phyloP scores from a whole-genome alignment of 805 yeast genomes.

The Blastobotrys robertii region DNA sequence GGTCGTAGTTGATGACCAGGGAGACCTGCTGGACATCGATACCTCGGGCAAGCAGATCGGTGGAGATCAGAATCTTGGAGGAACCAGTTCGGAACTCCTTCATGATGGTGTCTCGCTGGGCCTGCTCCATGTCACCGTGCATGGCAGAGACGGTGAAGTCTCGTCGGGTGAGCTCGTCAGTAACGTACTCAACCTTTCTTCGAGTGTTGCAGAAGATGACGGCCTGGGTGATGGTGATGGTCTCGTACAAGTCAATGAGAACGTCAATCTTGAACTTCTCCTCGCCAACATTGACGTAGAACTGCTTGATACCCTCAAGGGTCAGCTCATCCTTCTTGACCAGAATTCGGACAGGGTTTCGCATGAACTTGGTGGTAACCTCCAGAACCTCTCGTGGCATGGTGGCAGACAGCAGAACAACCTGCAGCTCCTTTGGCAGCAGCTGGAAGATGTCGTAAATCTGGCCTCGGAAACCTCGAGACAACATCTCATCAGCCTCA shows the following conservation, averaged over 20 bases:
- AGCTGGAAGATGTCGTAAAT: slow-evolving; percentile 83
- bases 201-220: slow-evolving; percentile 97
- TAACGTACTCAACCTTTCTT: slow-evolving; percentile 85
- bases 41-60: slow-evolving; percentile 97
- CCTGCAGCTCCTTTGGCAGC: slow-evolving; percentile 80
- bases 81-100: slow-evolving; percentile 89
- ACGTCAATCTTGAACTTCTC: slow-evolving; percentile 95
- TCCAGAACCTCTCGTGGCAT: slow-evolving; percentile 86
- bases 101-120: slow-evolving; percentile 91
- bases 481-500: slow-evolving; percentile 93
- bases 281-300: slow-evolving; percentile 78
- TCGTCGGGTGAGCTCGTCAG: slow-evolving; percentile 65
- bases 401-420: slow-evolving; percentile 91
- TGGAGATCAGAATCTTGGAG: slow-evolving; percentile 87
- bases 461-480: slow-evolving; percentile 92
- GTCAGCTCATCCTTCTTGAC: slow-evolving; percentile 93
- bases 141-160: slow-evolving; percentile 90
- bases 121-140: slow-evolving; percentile 96
- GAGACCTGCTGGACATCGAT: slow-evolving; percentile 98
- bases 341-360: slow-evolving; percentile 85
- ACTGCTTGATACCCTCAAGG: slow-evolving; percentile 90
- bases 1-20: slow-evolving; percentile 87
- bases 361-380: slow-evolving; percentile 85
- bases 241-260: slow-evolving; percentile 88
- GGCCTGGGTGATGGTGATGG: slow-evolving; percentile 91